These are phyloP conservation scores for Kwoniella sp. DNA, from an alignment of 768 basidiomycete species.

Conservation along the genomic window DNA sequence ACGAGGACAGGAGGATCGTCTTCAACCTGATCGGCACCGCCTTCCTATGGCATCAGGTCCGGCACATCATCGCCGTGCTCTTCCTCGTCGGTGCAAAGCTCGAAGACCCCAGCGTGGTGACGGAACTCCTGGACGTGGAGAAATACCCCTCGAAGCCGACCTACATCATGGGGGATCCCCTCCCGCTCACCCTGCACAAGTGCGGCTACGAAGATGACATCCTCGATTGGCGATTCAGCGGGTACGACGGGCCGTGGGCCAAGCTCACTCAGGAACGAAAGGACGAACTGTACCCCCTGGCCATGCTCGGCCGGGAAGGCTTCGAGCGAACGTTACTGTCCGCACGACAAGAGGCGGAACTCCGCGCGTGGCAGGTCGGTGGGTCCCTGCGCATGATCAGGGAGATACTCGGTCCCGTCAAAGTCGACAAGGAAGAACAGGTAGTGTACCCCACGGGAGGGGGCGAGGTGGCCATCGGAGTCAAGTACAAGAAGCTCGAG, in stretches of 20 bases:
- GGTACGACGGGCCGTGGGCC: slow-evolving; percentile 49
- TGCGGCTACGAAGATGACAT: slow-evolving; percentile 63
- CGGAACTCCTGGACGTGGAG: slow-evolving; percentile 67
- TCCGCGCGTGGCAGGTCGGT: slow-evolving; percentile 61
- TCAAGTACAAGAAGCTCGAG: slow-evolving; percentile 66
- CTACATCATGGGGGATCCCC: slow-evolving; percentile 88
- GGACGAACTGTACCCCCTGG: slow-evolving; percentile 7
- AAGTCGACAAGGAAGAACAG: slow-evolving; percentile 52
- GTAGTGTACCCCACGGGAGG: slow-evolving; percentile 65
- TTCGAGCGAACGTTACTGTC: slow-evolving; percentile 32
- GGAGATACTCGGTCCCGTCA: slow-evolving; percentile 56
- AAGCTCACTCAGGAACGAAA: slow-evolving; percentile 17
- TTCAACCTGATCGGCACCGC: slow-evolving; percentile 81
- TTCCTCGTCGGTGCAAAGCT: slow-evolving; percentile 80
- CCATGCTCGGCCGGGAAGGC: slow-evolving; percentile 21
- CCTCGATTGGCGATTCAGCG: slow-evolving; percentile 67
- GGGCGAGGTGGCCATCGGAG: slow-evolving; percentile 60
- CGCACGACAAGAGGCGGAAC: slow-evolving; percentile 30
- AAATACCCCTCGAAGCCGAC: slow-evolving; percentile 60
- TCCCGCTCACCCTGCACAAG: slow-evolving; percentile 88
- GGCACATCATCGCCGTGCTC: slow-evolving; percentile 86
- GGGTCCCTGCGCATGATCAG: slow-evolving; percentile 63
- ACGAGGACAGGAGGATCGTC: slow-evolving; percentile 57
- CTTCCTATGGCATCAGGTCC: slow-evolving; percentile 92
- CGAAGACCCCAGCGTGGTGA: slow-evolving; percentile 67